phyloP scores from a whole-genome alignment of 331 rosid species.

The Malus hybrid region DNA sequence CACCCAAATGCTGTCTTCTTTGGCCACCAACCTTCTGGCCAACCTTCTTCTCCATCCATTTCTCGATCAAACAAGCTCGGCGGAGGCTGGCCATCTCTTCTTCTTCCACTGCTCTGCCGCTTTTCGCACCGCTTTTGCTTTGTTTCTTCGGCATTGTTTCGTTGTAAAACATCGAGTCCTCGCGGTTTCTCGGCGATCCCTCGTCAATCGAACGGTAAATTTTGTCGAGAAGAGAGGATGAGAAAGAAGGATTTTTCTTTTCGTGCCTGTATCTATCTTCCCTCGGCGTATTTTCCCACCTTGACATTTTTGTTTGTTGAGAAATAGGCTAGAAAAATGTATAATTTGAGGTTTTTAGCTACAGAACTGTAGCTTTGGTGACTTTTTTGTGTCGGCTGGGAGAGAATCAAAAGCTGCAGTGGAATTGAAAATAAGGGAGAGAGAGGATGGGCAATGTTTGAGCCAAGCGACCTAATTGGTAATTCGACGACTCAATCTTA shows the following conservation, averaged over 20 bases:
- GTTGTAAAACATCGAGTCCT: conserved; percentile 33
- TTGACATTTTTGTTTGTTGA: conserved; percentile 30
- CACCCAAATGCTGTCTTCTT: conserved; percentile 13
- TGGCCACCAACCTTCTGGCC: conserved; percentile 12
- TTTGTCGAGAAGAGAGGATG: conserved; percentile 66
- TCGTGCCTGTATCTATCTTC: conserved; percentile 13
- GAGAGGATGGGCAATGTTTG: too few relatives aligned
- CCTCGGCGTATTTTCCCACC: conserved; percentile 15
- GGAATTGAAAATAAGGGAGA: background rate
- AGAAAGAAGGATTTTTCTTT: conserved; percentile 58
- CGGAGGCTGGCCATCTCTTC: conserved; percentile 18
- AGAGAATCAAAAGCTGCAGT: conserved; percentile 42
- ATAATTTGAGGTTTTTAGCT: background rate
- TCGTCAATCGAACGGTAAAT: conserved; percentile 86
- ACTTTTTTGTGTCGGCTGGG: conserved; percentile 16
- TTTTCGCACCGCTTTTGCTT: conserved; percentile 18
- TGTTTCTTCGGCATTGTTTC: conserved; percentile 38
- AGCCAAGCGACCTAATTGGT: too few relatives aligned
- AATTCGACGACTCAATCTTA: too few relatives aligned
- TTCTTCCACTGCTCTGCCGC: conserved; percentile 1
- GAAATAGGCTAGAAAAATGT: background rate
- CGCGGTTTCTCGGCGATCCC: conserved; percentile 27
- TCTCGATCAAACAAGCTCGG: conserved; percentile 36
- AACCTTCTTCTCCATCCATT: conserved; percentile 42
- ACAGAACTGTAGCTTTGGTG: background rate